These are phyloP conservation scores for Candida cerambycidarum DNA, from an alignment of 805 yeast genomes.

Conservation along the genomic window DNA sequence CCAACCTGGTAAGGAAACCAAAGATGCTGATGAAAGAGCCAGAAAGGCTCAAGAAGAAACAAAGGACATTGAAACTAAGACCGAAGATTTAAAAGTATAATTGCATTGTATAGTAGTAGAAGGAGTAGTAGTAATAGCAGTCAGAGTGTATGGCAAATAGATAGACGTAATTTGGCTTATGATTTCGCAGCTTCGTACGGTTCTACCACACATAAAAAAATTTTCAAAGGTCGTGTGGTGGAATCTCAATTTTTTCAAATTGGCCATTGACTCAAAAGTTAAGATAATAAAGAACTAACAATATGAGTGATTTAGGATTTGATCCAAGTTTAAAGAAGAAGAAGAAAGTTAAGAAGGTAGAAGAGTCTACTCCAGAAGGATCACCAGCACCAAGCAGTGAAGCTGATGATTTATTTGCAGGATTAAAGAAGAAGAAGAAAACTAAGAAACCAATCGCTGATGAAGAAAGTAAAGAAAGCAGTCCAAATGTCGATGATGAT, in stretches of 20 bases:
- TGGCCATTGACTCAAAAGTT: slow-evolving; percentile 4
- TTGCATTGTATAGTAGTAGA: neutral
- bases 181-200: neutral
- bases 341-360: slow-evolving; percentile 59
- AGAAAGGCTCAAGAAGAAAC: slow-evolving; percentile 36
- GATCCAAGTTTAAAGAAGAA: slow-evolving; percentile 77
- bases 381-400: slow-evolving; percentile 32
- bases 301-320: slow-evolving; percentile 58
- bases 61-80: slow-evolving; percentile 7
- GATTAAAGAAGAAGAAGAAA: slow-evolving; percentile 78
- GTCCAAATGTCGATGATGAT: slow-evolving; percentile 28
- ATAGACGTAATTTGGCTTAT: too few relatives aligned
- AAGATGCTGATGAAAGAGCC: slow-evolving; percentile 40
- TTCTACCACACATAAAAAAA: neutral
- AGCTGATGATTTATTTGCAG: slow-evolving; percentile 63
- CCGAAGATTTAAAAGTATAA: slow-evolving; percentile 8
- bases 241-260: slow-evolving; percentile 9
- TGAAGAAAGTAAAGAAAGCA: slow-evolving; percentile 21
- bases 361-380: slow-evolving; percentile 35
- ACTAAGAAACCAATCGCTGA: slow-evolving; percentile 43
- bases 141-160: too few relatives aligned
- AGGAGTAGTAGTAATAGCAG: too few relatives aligned
- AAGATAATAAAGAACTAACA: slow-evolving; percentile 5
- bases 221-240: slow-evolving; percentile 14
- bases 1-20: slow-evolving; percentile 44